Evolutionary conservation across 805 yeast genomes (phyloP).

Genomic region (Ogataea nakhonphanomensis): DNA sequence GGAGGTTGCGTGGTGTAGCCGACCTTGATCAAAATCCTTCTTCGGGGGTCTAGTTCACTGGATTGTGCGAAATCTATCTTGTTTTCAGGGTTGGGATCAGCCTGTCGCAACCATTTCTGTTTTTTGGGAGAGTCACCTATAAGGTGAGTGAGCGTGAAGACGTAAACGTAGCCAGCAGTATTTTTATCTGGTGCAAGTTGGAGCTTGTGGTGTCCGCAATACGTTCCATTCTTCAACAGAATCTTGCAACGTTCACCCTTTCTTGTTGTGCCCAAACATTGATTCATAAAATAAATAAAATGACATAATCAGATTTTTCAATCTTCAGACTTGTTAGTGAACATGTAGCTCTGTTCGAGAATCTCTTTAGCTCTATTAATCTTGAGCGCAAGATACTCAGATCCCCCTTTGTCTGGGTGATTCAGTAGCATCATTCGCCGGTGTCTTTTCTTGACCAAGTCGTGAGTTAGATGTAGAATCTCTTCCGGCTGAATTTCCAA

Average conservation of each 20-base stretch:
- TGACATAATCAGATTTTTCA: conserved; percentile 5
- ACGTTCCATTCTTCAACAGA: conserved; percentile 16
- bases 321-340: conserved; percentile 23
- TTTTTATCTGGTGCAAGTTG: conserved; percentile 11
- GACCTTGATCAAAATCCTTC: conserved; percentile 43
- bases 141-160: conserved; percentile 45
- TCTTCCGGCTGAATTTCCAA: conserved; percentile 56
- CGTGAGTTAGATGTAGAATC: conserved; percentile 44
- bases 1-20: conserved; percentile 53
- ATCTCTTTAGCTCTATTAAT: conserved; percentile 83
- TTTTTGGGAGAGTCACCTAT: conserved; percentile 26
- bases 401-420: conserved; percentile 90
- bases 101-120: conserved; percentile 38
- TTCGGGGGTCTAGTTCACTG: conserved; percentile 35
- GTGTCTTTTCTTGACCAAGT: conserved; percentile 64
- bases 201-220: conserved; percentile 37
- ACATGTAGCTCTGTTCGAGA: conserved; percentile 59
- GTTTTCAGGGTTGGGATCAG: conserved; percentile 23
- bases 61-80: conserved; percentile 26
- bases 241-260: conserved; percentile 41
- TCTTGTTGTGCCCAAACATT: conserved; percentile 41
- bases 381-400: conserved; percentile 76
- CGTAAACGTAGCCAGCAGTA: conserved; percentile 44
- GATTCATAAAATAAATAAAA: conserved; percentile 21
- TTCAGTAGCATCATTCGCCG: conserved; percentile 73